Evolutionary conservation across 2,329 filamentous ascomycete species (phyloP), one percentile per base, ranked within the genome.

Genomic region (Beauveria scarabaeidicola): DNA sequence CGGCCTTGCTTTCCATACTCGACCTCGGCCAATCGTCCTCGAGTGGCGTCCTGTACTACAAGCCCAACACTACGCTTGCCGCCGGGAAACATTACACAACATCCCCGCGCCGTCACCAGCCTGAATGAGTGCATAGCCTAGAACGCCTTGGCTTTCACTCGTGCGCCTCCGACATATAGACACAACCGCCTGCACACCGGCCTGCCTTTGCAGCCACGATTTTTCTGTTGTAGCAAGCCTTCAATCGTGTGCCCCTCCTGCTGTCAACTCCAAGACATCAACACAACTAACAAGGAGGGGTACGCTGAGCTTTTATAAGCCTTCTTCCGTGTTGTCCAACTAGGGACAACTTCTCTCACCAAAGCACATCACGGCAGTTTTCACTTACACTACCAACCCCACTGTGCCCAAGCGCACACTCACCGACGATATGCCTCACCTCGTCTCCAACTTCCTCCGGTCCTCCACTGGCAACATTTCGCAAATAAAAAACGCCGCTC

Each of bases 381-480:
- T 40, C 56, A 43, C 56, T 58, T 58, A 58, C 38, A 51, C 47
- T 29, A 23, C 17, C 29, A 41, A 29, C 21, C 29, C 58, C 43
- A 7, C 43, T 43, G 27, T 19, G 46, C 23, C 7, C 15, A n/a
- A 57, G 23, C 47, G 17, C 27, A 29, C 21, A 48, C 29, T 44
- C 47, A 52, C 21, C 63, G 59, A 32, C 67, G 75, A 68, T 57
- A 85, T 84, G 82, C 81, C 81, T 68, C 80, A 83, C 73, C 74
- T 78, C 62, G 81, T 85, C 63, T 74, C 78, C 68, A 80, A 77
- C 68, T 83, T 85, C 71, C 76, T 84, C 65, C 79, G 80, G 65
- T 77, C 75, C 63, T 80, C 81, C n/a, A 79, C 80, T 63, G 80
- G 81, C 68, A 77, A 75, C 70, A 79, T 82, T 64, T 73, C 78